phyloP scores from a whole-genome alignment of 2,329 filamentous ascomycete genomes.

The Uncinocarpus reesii region DNA sequence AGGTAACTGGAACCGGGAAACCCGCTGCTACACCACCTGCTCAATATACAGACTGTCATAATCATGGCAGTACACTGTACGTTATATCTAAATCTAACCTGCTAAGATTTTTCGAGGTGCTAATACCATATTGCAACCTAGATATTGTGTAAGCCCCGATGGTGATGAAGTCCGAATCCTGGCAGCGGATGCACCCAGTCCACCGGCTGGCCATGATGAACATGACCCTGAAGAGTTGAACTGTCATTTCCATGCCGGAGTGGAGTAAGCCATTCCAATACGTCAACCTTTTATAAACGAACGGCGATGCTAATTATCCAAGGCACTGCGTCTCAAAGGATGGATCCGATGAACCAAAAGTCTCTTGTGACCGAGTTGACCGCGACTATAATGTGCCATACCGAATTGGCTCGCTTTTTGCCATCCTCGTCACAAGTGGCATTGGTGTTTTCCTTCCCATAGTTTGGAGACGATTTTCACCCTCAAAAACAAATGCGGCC shows the following conservation, averaged over 20 bases:
- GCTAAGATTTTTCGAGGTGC: background rate
- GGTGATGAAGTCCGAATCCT: slow-evolving; percentile 53
- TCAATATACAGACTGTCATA: slow-evolving; percentile 55
- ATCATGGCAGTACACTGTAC: slow-evolving; percentile 49
- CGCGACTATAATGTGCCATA: slow-evolving; percentile 58
- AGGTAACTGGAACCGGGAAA: slow-evolving; percentile 39
- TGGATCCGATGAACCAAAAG: slow-evolving; percentile 31
- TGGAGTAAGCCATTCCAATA: slow-evolving; percentile 48
- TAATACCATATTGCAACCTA: slow-evolving; percentile 24
- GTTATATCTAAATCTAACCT: background rate
- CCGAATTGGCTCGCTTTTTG: slow-evolving; percentile 62
- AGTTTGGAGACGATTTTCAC: slow-evolving; percentile 49
- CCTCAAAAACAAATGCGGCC: slow-evolving; percentile 39
- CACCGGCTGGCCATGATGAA: slow-evolving; percentile 13
- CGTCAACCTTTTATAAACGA: background rate
- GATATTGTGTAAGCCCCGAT: slow-evolving; percentile 51
- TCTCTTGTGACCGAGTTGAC: slow-evolving; percentile 39
- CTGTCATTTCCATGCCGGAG: slow-evolving; percentile 66
- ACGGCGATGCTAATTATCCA: slow-evolving; percentile 10
- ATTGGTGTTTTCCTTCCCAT: slow-evolving; percentile 62
- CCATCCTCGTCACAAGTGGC: slow-evolving; percentile 56
- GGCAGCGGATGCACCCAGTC: slow-evolving; percentile 19
- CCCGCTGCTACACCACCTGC: slow-evolving; percentile 48
- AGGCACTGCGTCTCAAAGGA: slow-evolving; percentile 47
- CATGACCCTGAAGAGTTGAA: slow-evolving; percentile 26